A percentile compares a stretch with the other conserved stretches of the same genome.
Conservation (phyloP, 2,329 filamentous ascomycete species). For the Monilinia aucupariae region DNA sequence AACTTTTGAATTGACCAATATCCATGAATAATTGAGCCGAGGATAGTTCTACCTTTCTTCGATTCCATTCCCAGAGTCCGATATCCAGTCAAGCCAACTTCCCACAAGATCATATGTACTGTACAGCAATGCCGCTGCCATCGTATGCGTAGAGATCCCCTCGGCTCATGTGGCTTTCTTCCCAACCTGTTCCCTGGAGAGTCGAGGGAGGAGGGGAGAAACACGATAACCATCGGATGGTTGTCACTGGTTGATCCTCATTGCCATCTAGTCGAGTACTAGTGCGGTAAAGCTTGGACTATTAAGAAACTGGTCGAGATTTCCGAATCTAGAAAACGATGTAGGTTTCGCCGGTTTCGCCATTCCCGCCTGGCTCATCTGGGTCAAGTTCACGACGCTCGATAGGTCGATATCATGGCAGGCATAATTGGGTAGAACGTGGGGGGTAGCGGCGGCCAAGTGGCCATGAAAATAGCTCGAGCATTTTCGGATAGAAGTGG, state of each 20-base stretch:
- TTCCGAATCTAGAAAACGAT: background rate
- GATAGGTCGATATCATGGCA: background rate
- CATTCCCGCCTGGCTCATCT: background rate
- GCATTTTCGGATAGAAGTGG: background rate
- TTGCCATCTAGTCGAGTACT: too few relatives aligned
- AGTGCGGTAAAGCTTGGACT: background rate
- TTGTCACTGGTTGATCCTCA: background rate
- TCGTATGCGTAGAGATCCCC: background rate
- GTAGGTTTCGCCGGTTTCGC: constrained; percentile 5
- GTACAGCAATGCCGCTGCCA: background rate
- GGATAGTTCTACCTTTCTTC: background rate
- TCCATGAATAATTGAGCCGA: background rate
- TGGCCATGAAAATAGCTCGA: constrained; percentile 9
- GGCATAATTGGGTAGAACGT: constrained; percentile 10
- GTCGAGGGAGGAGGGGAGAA: too few relatives aligned
- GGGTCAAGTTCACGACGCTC: constrained; percentile 8
- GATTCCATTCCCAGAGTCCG: background rate
- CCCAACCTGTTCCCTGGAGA: background rate
- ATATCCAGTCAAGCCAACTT: background rate
- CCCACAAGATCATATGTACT: too few relatives aligned
- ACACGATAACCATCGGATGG: constrained; percentile 7
- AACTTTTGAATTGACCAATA: background rate
- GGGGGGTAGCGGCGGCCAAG: constrained; percentile 8
- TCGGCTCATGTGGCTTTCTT: background rate
- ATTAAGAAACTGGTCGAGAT: background rate